Evolutionary conservation across 257 asterid genomes (phyloP).

Genomic region (Sherardia arvensis): DNA sequence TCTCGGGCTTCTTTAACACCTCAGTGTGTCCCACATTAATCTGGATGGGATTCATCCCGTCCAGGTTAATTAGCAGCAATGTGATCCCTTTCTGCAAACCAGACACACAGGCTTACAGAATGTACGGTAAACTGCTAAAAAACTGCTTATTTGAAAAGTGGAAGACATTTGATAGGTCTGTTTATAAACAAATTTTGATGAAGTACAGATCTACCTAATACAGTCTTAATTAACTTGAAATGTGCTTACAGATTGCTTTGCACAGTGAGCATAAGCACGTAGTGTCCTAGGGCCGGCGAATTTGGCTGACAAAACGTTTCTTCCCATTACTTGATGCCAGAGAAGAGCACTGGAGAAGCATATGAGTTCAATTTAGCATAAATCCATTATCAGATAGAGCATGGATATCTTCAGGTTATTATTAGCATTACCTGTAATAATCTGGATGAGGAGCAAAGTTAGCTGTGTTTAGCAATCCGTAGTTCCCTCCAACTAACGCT

Average conservation of each 20-base stretch:
- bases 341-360: conserved; percentile 54
- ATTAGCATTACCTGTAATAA: conserved; percentile 51
- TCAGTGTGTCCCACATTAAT: conserved; percentile 25
- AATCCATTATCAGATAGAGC: neutral
- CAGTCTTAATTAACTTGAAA: no score
- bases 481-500: conserved; percentile 69
- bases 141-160: neutral
- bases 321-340: conserved; percentile 81
- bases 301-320: conserved; percentile 35
- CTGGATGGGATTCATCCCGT: conserved; percentile 22
- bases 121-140: neutral
- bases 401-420: neutral
- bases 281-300: conserved; percentile 38
- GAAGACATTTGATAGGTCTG: no score
- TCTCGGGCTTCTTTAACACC: conserved; percentile 4
- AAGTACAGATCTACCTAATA: no score
- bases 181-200: no score
- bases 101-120: neutral
- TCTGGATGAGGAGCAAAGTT: conserved; percentile 70
- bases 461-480: conserved; percentile 69
- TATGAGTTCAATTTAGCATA: no score
- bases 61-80: conserved; percentile 59
- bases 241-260: conserved; percentile 59
- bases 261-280: conserved; percentile 76
- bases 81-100: conserved; percentile 59